Percentiles rank a stretch among this genome's conserved stretches.
Conservation (phyloP, 2,329 filamentous ascomycete species). For the Cercospora beticola region DNA sequence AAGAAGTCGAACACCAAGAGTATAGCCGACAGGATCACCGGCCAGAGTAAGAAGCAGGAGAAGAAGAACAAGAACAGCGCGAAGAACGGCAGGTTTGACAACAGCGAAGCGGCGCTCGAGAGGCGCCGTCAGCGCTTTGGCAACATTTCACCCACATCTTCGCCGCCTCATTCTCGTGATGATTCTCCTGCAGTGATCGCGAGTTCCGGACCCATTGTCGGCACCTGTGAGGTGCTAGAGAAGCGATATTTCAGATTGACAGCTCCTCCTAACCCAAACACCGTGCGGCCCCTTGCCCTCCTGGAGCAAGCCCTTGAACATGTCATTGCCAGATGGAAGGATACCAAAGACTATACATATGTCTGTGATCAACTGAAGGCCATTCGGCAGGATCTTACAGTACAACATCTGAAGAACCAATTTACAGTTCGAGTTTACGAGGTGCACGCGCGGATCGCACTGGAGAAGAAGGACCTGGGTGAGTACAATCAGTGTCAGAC, state of each 20-base stretch:
- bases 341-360: constrained; percentile 91
- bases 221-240: constrained; percentile 79
- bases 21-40: constrained; percentile 75
- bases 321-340: constrained; percentile 91
- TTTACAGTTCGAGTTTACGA: constrained; percentile 97
- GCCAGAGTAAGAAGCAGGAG: constrained; percentile 53
- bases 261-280: constrained; percentile 80
- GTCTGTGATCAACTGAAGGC: constrained; percentile 99
- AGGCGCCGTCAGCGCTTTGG: constrained; percentile 84
- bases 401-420: constrained; percentile 93
- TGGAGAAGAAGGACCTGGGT: constrained; percentile 99
- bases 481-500: constrained; percentile 99
- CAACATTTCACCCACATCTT: constrained; percentile 53
- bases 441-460: constrained; percentile 92
- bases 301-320: constrained; percentile 82
- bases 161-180: constrained; percentile 45
- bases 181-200: constrained; percentile 50
- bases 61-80: constrained; percentile 39
- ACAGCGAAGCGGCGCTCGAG: constrained; percentile 76
- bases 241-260: constrained; percentile 95
- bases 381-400: constrained; percentile 93
- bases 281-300: constrained; percentile 79
- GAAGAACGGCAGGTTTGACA: constrained; percentile 42
- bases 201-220: constrained; percentile 70
- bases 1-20: constrained; percentile 62